These are phyloP conservation scores for Boletus vermiculosoides DNA, from an alignment of 768 basidiomycete species.

Conservation along the genomic window DNA sequence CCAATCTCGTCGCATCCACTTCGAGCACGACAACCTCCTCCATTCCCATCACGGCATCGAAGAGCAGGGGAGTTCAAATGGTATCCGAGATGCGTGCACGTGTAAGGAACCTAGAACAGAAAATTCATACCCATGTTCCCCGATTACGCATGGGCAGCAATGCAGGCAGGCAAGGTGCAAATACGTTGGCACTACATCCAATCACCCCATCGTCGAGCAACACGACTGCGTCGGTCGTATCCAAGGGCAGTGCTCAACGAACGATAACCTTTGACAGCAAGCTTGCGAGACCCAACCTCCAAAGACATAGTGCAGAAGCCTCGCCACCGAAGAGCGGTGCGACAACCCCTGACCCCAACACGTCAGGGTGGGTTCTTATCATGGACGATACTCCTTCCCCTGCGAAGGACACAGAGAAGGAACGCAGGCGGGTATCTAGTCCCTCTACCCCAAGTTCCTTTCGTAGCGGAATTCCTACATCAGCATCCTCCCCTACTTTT, in stretches of 20 bases:
- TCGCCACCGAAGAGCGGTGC: constrained; percentile 39
- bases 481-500: constrained; percentile 47
- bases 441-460: constrained; percentile 57
- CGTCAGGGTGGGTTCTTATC: constrained; percentile 84
- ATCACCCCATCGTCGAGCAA: constrained; percentile 38
- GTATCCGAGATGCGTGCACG: constrained; percentile 88
- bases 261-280: constrained; percentile 19
- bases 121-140: constrained; percentile 84
- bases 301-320: constrained; percentile 46
- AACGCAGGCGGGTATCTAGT: constrained; percentile 60
- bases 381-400: constrained; percentile 86
- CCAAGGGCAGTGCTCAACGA: constrained; percentile 19
- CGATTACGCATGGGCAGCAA: constrained; percentile 80
- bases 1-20: constrained; percentile 39
- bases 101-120: constrained; percentile 79
- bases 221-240: constrained; percentile 34
- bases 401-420: constrained; percentile 52
- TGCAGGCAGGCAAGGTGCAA: constrained; percentile 50
- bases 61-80: constrained; percentile 87
- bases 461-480: constrained; percentile 46
- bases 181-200: constrained; percentile 35
- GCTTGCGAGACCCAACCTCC: constrained; percentile 28
- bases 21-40: constrained; percentile 34
- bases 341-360: constrained; percentile 51
- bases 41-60: constrained; percentile 49